Percentiles rank a stretch among this genome's conserved stretches.
Evolutionary conservation across 345 rosid genomes (phyloP).

Genomic region (Punica granatum): DNA sequence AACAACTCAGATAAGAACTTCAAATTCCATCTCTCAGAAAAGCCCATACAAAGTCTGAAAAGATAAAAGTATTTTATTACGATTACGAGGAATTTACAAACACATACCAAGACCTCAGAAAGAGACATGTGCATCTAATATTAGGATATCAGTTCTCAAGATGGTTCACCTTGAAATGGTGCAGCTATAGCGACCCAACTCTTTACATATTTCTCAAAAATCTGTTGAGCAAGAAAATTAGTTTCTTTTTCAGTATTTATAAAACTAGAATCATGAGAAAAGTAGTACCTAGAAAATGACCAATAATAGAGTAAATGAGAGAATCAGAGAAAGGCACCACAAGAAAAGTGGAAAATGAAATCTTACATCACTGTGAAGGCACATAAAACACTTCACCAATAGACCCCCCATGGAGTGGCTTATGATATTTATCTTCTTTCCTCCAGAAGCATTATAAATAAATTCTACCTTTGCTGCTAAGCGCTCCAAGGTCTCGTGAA

Average conservation of each 20-base stretch:
- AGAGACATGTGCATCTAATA: background rate
- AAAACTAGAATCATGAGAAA: background rate
- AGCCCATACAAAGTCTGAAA: background rate
- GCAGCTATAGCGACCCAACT: conserved; percentile 97
- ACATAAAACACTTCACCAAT: conserved; percentile 89
- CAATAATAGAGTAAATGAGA: conserved; percentile 3
- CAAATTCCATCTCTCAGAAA: background rate
- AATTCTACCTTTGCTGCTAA: conserved; percentile 65
- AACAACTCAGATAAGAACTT: background rate
- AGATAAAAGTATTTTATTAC: background rate
- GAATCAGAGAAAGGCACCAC: background rate
- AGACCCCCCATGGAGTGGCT: conserved; percentile 98
- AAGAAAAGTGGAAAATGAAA: background rate
- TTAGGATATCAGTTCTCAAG: background rate
- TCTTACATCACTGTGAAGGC: conserved; percentile 67
- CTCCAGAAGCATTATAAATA: conserved; percentile 72
- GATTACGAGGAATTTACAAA: background rate
- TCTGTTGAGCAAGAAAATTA: conserved; percentile 25
- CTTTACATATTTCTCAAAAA: conserved; percentile 82
- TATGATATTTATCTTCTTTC: conserved; percentile 75
- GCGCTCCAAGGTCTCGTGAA: conserved; percentile 58
- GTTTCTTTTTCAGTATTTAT: background rate
- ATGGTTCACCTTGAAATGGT: conserved; percentile 66
- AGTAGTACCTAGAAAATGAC: background rate
- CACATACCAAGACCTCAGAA: background rate